Conservation (phyloP, 208 protist species). For the Sergeia podlipaevii region DNA sequence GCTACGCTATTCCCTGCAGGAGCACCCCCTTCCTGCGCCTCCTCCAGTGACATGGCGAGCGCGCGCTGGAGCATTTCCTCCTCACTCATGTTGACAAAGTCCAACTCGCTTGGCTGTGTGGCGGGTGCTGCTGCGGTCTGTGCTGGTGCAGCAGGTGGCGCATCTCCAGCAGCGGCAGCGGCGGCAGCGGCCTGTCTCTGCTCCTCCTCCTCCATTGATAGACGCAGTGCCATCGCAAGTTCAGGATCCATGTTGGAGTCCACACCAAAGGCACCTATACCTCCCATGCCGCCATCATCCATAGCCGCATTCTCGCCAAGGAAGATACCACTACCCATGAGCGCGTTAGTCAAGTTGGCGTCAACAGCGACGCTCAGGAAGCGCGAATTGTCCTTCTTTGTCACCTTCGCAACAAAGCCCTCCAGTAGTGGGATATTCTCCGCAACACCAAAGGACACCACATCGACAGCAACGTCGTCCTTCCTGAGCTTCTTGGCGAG, state of each 20-base stretch:
- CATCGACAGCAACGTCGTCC: conserved; percentile 96
- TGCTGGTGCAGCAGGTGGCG: background rate
- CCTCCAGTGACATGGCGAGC: conserved; percentile 76
- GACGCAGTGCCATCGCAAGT: conserved; percentile 93
- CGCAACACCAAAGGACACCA: conserved; percentile 95
- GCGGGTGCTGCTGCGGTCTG: background rate
- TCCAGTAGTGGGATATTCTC: conserved; percentile 90
- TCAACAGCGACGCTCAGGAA: conserved; percentile 76
- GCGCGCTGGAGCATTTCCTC: conserved; percentile 83
- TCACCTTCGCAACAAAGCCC: conserved; percentile 90
- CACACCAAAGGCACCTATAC: conserved; percentile 64
- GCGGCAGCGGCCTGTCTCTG: conserved; percentile 77
- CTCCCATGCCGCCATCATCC: conserved; percentile 7
- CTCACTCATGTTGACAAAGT: conserved; percentile 68
- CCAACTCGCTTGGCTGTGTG: conserved; percentile 7
- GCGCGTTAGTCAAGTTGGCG: conserved; percentile 87
- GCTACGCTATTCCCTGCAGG: background rate
- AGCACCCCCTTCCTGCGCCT: conserved; percentile 10
- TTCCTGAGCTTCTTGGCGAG: conserved; percentile 97
- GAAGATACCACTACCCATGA: conserved; percentile 92
- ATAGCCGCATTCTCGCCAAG: conserved; percentile 32
- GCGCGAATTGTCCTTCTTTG: conserved; percentile 79
- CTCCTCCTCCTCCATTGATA: conserved; percentile 94
- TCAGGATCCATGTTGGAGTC: conserved; percentile 93
- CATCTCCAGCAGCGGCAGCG: conserved; percentile 11